Evolutionary conservation across 176 grass and related monocot species (phyloP).

Genomic region (Zizania latifolia): DNA sequence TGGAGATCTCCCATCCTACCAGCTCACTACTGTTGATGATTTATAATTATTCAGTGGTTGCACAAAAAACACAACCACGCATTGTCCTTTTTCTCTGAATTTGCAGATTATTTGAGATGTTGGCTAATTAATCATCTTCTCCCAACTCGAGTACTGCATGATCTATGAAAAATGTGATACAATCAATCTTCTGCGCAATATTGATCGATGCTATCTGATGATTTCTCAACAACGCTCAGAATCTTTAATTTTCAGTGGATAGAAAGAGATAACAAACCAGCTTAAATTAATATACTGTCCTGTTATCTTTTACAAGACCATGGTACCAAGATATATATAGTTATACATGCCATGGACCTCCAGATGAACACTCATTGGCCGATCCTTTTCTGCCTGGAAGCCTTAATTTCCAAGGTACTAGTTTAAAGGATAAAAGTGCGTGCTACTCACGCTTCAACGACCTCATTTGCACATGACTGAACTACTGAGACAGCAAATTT

Average conservation of each 20-base stretch:
- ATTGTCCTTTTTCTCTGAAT: not conserved
- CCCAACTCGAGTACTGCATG: not conserved
- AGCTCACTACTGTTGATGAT: not conserved
- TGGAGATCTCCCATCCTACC: slow-evolving; percentile 23
- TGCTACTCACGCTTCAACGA: not conserved
- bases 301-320: not conserved
- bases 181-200: not conserved
- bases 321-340: not conserved
- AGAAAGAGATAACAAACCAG: not conserved
- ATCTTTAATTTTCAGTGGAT: not conserved
- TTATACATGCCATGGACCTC: not conserved
- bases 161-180: not conserved
- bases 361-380: not conserved
- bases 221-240: not conserved
- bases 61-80: not conserved
- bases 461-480: too few species aligned
- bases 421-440: not conserved
- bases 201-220: not conserved
- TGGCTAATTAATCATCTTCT: not conserved
- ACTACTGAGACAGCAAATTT: too few species aligned
- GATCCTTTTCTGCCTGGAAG: not conserved
- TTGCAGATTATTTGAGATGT: not conserved
- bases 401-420: not conserved
- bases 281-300: not conserved
- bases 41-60: slow-evolving; percentile 31